These are phyloP conservation scores for Trichoderma afroharzianum DNA, from an alignment of 2,329 filamentous ascomycete species.

Conservation along the genomic window DNA sequence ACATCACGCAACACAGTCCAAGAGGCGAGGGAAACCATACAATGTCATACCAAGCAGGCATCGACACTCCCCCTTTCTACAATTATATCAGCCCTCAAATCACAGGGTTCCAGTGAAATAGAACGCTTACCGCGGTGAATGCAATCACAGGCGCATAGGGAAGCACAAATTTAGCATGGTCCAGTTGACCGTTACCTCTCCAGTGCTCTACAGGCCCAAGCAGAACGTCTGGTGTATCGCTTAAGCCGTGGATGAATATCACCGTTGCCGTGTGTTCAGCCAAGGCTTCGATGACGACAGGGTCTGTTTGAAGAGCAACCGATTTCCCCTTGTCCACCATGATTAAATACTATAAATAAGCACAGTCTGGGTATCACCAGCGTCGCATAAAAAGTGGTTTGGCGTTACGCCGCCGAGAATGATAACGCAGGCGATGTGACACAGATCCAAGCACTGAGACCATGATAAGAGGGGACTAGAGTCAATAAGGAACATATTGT, in stretches of 20 bases:
- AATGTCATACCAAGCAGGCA: constrained; percentile 89
- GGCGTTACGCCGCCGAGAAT: background rate
- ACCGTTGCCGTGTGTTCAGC: constrained; percentile 88
- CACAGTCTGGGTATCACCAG: background rate
- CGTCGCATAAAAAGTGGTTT: background rate
- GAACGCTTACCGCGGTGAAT: constrained; percentile 57
- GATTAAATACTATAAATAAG: background rate
- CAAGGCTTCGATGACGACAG: constrained; percentile 72
- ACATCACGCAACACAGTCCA: background rate
- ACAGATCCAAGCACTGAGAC: background rate
- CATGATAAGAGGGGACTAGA: background rate
- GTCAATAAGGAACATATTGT: background rate
- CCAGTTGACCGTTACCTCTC: constrained; percentile 72
- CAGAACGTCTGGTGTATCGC: constrained; percentile 78
- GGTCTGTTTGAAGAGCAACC: constrained; percentile 33
- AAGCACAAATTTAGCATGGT: constrained; percentile 90
- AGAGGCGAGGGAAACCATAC: constrained; percentile 37
- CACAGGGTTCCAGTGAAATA: background rate
- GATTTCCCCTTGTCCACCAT: background rate
- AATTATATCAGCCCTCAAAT: background rate
- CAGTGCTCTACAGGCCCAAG: constrained; percentile 81
- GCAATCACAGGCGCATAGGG: constrained; percentile 85
- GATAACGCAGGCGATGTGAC: background rate
- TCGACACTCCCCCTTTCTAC: constrained; percentile 69
- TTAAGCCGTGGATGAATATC: constrained; percentile 90